phyloP scores from a whole-genome alignment of 495 filamentous ascomycete genomes.

The Elasticomyces elasticus region DNA sequence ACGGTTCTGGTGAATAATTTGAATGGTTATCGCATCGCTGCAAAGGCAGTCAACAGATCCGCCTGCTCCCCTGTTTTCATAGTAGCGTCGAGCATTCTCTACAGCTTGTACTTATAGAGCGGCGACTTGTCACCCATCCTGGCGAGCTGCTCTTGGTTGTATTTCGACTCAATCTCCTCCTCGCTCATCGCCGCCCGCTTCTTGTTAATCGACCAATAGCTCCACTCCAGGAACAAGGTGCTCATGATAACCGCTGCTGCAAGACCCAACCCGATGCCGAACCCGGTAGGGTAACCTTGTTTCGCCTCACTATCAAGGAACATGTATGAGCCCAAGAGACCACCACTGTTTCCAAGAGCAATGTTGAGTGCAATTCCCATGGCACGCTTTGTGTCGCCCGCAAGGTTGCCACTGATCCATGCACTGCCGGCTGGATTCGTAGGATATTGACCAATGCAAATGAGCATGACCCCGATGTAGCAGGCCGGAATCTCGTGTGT shows the following conservation, averaged over 20 bases:
- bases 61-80: no score
- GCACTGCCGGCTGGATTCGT: constrained; percentile 67
- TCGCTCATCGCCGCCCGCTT: constrained; percentile 24
- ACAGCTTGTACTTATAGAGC: constrained; percentile 31
- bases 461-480: constrained; percentile 31
- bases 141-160: constrained; percentile 32
- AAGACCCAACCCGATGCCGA: constrained; percentile 32
- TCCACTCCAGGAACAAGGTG: constrained; percentile 34
- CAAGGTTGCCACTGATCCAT: constrained; percentile 36
- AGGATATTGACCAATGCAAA: constrained; percentile 60
- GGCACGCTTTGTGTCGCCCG: constrained; percentile 30
- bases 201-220: constrained; percentile 26
- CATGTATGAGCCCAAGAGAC: constrained; percentile 19
- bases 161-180: constrained; percentile 29
- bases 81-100: no score
- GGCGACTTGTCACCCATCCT: constrained; percentile 39
- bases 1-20: no score
- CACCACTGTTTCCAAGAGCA: constrained; percentile 19
- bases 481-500: constrained; percentile 26
- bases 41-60: no score
- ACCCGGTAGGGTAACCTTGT: constrained; percentile 23
- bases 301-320: constrained; percentile 16
- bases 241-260: constrained; percentile 37
- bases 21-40: no score
- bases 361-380: constrained; percentile 32